A percentile compares a stretch with the other conserved stretches of the same genome.
Evolutionary conservation across 2,329 filamentous ascomycete genomes (phyloP).

Genomic region (Microcyclosporella mali): DNA sequence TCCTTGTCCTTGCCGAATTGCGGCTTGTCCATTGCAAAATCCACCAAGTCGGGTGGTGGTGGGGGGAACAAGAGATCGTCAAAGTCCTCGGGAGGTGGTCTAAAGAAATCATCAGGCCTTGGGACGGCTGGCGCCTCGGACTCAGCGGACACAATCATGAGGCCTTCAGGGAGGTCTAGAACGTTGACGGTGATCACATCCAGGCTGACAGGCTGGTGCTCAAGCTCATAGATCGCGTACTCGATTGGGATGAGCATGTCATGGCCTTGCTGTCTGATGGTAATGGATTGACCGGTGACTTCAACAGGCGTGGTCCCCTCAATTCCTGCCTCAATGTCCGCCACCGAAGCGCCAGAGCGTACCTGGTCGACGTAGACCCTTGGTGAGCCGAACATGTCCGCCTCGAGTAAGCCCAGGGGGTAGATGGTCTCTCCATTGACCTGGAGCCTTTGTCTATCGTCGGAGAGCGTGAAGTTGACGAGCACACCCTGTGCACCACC

Average conservation of each 20-base stretch:
- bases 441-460: conserved; percentile 44
- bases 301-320: conserved; percentile 32
- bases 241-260: conserved; percentile 50
- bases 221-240: conserved; percentile 56
- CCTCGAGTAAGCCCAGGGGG: conserved; percentile 24
- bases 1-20: conserved; percentile 27
- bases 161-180: conserved; percentile 51
- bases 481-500: conserved; percentile 29
- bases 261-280: conserved; percentile 37
- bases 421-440: conserved; percentile 59
- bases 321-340: conserved; percentile 22
- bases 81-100: conserved; percentile 7
- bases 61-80: conserved; percentile 9
- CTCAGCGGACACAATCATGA: conserved; percentile 46
- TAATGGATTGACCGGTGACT: conserved; percentile 29
- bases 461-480: conserved; percentile 49
- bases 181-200: conserved; percentile 55
- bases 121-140: conserved; percentile 2
- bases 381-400: conserved; percentile 8
- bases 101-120: conserved; percentile 12
- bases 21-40: conserved; percentile 1
- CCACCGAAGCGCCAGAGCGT: conserved; percentile 16
- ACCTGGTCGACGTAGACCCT: conserved; percentile 24
- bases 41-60: conserved; percentile 12
- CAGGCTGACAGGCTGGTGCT: conserved; percentile 45